Evolutionary conservation across 2,329 filamentous ascomycete genomes (phyloP), one percentile per base, ranked within the genome.

Genomic region (Botryotinia narcissicola): DNA sequence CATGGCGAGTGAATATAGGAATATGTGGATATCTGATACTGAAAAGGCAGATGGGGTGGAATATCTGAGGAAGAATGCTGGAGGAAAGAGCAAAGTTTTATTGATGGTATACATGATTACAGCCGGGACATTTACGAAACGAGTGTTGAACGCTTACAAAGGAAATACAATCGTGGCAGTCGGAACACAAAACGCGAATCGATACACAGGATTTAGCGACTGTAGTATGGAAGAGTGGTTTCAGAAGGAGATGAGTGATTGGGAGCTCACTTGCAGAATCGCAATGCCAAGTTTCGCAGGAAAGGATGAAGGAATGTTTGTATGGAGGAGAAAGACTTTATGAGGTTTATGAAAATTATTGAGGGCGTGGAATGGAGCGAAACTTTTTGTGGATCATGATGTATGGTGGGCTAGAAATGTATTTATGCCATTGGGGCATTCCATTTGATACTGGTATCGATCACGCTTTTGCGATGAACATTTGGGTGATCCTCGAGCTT

Each of bases 291-390:
- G 90, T 80, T 94, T 94, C 82, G 89, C 91, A 4, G 92, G 90
- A 42, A 94, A 94, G 81, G 92, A 94, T 78, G 92, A 94, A 82
- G 92, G 89, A 0, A 79, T 94, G 72, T 94, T 90, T 81, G 86
- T 93, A 32, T 93, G 74, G 75, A 74, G 62, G 59, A 75, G 48
- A 51, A 76, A 29, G 51, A 20, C 9, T 35, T 61, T 60, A 48
- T 57, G 48, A 54, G 48, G 12, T 16, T 51, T n/a, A 16, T n/a
- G 48, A n/a, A 54, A 54, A n/a, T n/a, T 54, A 25, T 14, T 25
- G 48, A n/a, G 25, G 10, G 25, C 5, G 12, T n/a, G 48, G 12
- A n/a, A n/a, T 16, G 14, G 48, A 25, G 25, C 25, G 5, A 14
- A n/a, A n/a, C 12, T 16, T 54, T n/a, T 51, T 5, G 48, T n/a